These are phyloP conservation scores for Bassia scoparia DNA, from an alignment of 148 eudicot genomes.

Conservation along the genomic window DNA sequence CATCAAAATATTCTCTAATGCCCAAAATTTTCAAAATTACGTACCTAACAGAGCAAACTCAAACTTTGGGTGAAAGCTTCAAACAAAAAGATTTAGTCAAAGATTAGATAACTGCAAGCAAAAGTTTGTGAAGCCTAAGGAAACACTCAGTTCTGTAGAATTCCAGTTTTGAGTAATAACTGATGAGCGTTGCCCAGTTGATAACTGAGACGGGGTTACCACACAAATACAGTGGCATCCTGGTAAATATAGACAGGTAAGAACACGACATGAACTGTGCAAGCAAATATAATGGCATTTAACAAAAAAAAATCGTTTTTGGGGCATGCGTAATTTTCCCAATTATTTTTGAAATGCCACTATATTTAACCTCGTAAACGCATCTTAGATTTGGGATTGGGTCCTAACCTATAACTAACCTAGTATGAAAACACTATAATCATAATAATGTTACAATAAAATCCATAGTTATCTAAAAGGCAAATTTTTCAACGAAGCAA, in stretches of 20 bases:
- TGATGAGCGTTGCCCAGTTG: too few species aligned
- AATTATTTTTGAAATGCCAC: too few species aligned
- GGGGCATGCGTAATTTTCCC: too few species aligned
- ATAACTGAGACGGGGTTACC: too few species aligned
- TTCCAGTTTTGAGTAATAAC: background rate
- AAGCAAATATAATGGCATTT: too few species aligned
- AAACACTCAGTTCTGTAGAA: background rate
- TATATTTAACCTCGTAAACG: too few species aligned
- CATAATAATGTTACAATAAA: background rate
- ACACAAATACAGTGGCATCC: too few species aligned
- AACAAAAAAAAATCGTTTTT: too few species aligned
- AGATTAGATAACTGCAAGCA: background rate
- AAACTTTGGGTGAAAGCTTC: slow-evolving; percentile 5
- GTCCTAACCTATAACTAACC: slow-evolving; percentile 3
- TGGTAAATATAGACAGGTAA: too few species aligned
- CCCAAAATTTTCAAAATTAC: background rate
- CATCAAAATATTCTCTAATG: background rate
- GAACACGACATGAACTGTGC: too few species aligned
- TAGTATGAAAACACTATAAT: background rate
- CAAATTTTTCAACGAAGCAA: background rate
- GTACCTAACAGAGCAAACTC: background rate
- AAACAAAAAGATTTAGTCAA: background rate
- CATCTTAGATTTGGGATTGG: too few species aligned
- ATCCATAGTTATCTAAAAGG: background rate
- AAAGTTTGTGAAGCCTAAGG: background rate